phyloP scores from a whole-genome alignment of 257 asterid species.

The Nicotiana noctiflora region DNA sequence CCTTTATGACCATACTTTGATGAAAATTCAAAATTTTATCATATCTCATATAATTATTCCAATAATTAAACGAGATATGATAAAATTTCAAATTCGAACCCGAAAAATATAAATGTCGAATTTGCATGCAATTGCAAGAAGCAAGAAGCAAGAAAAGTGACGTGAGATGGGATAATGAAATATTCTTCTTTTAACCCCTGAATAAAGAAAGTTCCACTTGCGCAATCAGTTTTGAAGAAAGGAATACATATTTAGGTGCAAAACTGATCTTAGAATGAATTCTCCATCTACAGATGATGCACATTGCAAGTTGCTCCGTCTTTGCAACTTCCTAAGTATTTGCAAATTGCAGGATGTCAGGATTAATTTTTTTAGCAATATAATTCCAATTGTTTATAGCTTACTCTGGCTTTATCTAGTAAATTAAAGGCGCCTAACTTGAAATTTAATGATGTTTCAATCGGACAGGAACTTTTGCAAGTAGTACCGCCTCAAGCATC shows the following conservation, averaged over 20 bases:
- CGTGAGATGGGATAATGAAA: background rate
- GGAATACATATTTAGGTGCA: background rate
- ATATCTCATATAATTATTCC: no score
- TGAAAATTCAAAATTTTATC: no score
- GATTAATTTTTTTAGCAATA: background rate
- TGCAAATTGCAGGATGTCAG: slow-evolving; percentile 5
- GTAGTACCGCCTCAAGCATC: slow-evolving; percentile 3
- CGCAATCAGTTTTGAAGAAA: background rate
- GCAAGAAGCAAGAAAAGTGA: background rate
- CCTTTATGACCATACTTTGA: no score
- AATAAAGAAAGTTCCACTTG: background rate
- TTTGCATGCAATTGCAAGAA: background rate
- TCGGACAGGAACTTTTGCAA: slow-evolving; percentile 4
- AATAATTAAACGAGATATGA: no score
- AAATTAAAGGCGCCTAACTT: background rate
- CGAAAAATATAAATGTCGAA: no score
- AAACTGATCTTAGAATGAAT: background rate
- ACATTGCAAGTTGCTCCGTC: background rate
- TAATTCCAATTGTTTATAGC: background rate
- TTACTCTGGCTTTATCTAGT: no score
- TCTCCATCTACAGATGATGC: background rate
- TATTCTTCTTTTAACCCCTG: background rate
- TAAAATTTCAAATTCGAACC: no score
- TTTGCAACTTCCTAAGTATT: background rate
- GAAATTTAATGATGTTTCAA: background rate